Conservation (phyloP, 1,284 basidiomycete species). For the Schizopora paradoxa region DNA sequence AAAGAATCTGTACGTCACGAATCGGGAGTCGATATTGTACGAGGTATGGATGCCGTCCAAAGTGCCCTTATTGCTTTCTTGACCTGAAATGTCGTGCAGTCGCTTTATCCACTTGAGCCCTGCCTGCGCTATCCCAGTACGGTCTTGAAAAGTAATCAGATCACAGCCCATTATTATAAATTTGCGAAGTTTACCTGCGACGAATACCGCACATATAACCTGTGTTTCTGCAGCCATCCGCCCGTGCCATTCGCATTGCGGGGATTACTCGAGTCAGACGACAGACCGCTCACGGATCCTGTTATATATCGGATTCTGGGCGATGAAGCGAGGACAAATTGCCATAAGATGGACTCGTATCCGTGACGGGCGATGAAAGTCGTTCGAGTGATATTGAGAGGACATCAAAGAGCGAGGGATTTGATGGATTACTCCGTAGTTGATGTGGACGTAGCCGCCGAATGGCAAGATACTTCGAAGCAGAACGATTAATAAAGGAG, state of each 20-base stretch:
- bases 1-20: constrained; percentile 6
- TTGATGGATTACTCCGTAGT: constrained; percentile 5
- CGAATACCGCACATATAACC: constrained; percentile 4
- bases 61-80: neutral
- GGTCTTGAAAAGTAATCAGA: constrained; percentile 9
- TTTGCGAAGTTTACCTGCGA: constrained; percentile 5
- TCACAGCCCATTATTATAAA: too few species aligned
- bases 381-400: constrained; percentile 2
- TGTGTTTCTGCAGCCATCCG: too few species aligned
- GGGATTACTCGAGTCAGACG: constrained; percentile 4
- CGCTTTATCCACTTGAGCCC: constrained; percentile 16
- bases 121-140: constrained; percentile 17
- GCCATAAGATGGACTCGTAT: constrained; percentile 14
- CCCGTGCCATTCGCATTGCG: constrained; percentile 3
- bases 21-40: constrained; percentile 12
- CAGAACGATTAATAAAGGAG: too few species aligned
- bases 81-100: neutral
- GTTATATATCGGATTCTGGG: constrained; percentile 5
- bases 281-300: constrained; percentile 5
- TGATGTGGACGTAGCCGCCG: neutral
- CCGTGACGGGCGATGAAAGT: constrained; percentile 14
- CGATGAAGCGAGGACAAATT: constrained; percentile 8
- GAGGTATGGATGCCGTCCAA: constrained; percentile 9
- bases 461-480: constrained; percentile 7
- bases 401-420: constrained; percentile 2